Base-by-base conservation (phyloP, 257 asterid genomes). In the Forsythia suspensa region DNA sequence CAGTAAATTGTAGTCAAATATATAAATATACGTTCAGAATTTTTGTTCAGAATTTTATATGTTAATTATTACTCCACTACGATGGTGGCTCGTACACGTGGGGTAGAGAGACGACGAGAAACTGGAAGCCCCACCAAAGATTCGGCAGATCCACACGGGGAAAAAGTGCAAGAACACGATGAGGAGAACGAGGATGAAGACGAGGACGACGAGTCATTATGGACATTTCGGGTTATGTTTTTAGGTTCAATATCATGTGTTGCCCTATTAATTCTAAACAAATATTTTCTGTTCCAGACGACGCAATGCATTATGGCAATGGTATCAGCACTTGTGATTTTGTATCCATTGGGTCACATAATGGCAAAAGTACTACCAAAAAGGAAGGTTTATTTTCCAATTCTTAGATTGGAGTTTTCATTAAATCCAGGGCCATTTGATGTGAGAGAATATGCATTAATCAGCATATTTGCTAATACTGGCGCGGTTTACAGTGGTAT, bases 401-500 rank as follows among this genome's bases (percentile, higher is more conserved):
- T 8, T 4, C 12, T 88, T 12, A 86, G 92, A 36, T 74, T 90
- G 81, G 92, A 88, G 43, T 88, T 93, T 80, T 87, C 79, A 10
- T 46, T 86, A 40, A 91, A 93, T 83, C 87, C 90, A 6, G 94
- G 95, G 4, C 89, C 91, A 3, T 90, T 93, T 80, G 84, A 83
- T 42, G 75, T 79, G 3, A 85, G 81, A 75, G 97, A 93, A 75
- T 90, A 81, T 78, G 97, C 84, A 38, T 59, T 92, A 79, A 90
- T 92, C 72, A 87, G 94, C 21, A 86, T 91, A 36, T 77, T 92
- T 79, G 95, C 90, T 48, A 90, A 92, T 79, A 12, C 80, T 5
- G 94, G 95, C 67, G 96, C 94, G 18, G 84, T 81, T 8, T 83
- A 80, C 57, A 93, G 95, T 79, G 93, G 89, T 9, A 84, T 89